A percentile compares a stretch with the other conserved stretches of the same genome.
Evolutionary conservation across 2,329 filamentous ascomycete species (phyloP).

Genomic region (Pestalotiopsis sp.): DNA sequence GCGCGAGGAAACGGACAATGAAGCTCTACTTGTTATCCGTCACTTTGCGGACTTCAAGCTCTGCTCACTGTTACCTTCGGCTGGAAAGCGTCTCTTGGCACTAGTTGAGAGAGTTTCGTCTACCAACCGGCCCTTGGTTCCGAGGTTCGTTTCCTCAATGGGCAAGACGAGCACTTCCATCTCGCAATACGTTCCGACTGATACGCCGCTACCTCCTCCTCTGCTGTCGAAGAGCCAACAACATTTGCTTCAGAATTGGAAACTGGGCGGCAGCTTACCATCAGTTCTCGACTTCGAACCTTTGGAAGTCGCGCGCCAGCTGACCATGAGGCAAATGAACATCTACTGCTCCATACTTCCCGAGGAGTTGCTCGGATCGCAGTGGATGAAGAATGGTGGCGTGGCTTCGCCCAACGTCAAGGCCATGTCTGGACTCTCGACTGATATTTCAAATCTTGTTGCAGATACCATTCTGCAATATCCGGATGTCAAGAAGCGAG

Average conservation of each 20-base stretch:
- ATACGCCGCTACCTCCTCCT: constrained; percentile 70
- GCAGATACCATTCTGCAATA: constrained; percentile 87
- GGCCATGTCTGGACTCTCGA: constrained; percentile 90
- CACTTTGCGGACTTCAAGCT: constrained; percentile 79
- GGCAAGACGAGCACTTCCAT: constrained; percentile 82
- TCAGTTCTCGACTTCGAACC: constrained; percentile 89
- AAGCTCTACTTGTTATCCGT: constrained; percentile 73
- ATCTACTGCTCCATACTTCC: constrained; percentile 92
- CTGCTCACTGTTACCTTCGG: constrained; percentile 66
- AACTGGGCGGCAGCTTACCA: constrained; percentile 66
- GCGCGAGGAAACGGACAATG: constrained; percentile 77
- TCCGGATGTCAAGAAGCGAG: constrained; percentile 90
- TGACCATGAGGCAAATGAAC: constrained; percentile 88
- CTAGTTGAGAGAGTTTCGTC: constrained; percentile 77
- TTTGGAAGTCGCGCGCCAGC: constrained; percentile 84
- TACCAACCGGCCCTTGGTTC: constrained; percentile 73
- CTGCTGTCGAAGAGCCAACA: constrained; percentile 76
- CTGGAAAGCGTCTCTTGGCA: constrained; percentile 78
- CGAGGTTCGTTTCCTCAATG: constrained; percentile 80
- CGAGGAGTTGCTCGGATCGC: constrained; percentile 85
- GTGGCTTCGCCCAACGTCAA: constrained; percentile 84
- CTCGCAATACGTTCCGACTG: constrained; percentile 67
- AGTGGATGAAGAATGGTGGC: constrained; percentile 89
- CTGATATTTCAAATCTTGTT: constrained; percentile 88
- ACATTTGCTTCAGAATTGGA: constrained; percentile 71